Percentiles rank a stretch among this genome's conserved stretches.
These are phyloP conservation scores for Wickerhamomyces sp. DNA, from an alignment of 1,139 yeast genomes.

Conservation along the genomic window DNA sequence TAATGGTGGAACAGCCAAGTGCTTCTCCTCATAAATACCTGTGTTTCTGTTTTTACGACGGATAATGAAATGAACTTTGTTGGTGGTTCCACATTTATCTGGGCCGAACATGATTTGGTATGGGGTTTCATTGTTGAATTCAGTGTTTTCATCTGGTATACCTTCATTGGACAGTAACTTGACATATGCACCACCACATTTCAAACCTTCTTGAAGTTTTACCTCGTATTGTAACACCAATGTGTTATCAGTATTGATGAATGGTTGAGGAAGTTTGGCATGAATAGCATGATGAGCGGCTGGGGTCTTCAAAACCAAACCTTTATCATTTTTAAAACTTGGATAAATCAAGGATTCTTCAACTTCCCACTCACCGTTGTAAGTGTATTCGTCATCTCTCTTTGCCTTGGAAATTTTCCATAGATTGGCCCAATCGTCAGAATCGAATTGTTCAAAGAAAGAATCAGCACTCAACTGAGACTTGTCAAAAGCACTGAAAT, in stretches of 20 bases:
- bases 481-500: slow-evolving; percentile 30
- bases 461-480: slow-evolving; percentile 31
- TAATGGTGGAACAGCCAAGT: slow-evolving; percentile 60
- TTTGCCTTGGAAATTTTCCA: slow-evolving; percentile 66
- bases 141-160: slow-evolving; percentile 35
- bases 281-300: slow-evolving; percentile 83
- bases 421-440: slow-evolving; percentile 37
- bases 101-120: slow-evolving; percentile 94
- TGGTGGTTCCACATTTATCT: slow-evolving; percentile 78
- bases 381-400: slow-evolving; percentile 48
- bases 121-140: slow-evolving; percentile 58
- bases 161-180: slow-evolving; percentile 59
- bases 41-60: slow-evolving; percentile 50
- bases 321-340: slow-evolving; percentile 60
- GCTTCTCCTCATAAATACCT: slow-evolving; percentile 64
- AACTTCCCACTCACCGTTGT: slow-evolving; percentile 70
- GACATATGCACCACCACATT: slow-evolving; percentile 87
- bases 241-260: slow-evolving; percentile 54
- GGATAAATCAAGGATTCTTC: slow-evolving; percentile 53
- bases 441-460: slow-evolving; percentile 66
- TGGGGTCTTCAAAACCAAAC: slow-evolving; percentile 66
- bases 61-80: slow-evolving; percentile 74
- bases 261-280: slow-evolving; percentile 45
- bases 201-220: slow-evolving; percentile 68
- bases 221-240: slow-evolving; percentile 87